Base-by-base conservation (phyloP, 1,284 basidiomycete genomes). In the Amylostereum areolatum region DNA sequence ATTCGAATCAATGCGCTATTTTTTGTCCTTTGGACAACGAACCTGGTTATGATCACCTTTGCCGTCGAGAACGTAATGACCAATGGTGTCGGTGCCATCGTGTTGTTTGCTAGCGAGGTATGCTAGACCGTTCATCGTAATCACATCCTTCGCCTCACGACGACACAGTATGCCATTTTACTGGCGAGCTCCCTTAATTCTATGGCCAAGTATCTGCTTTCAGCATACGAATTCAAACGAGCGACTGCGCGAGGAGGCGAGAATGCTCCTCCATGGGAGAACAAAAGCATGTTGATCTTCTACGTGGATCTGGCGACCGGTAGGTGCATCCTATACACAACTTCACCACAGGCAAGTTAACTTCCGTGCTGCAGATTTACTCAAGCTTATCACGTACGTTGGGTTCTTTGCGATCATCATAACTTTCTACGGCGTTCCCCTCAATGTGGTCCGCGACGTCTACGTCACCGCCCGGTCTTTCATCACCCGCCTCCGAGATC, bases 221-320 rank as follows among this genome's bases (percentile, higher is more conserved):
- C 88, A 49, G 69, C 88, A 25, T 78, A 89, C 55, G 97, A 98
- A 62, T 70, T 92, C 37, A 77, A 88, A 28, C 77, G 90, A 36
- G 90, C 92, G 2, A 77, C 79, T 46, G 69, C 72, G 45, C 72
- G 87, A 50, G 92, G 92, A 25, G 85, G 90, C 31, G 90, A 87
- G 59, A 89, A 89, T 62, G 92, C 92, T 0, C 90, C 92, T 51
- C 81, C 86, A 43, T 99, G 96, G 97, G 95, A 99, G 66, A 86
- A 90, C 61, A 99, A 99, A 75, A 95, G 91, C 71, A 96, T 97
- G 83, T 96, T 86, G 73, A 74, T 92, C 11, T 97, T 97, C 71
- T 97, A 97, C 63, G 84, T 98, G 55, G 96, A 98, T 60, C 72
- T 98, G 40, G 75, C 78, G n/a, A 95, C 93, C 45, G 92, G 92